Evolutionary conservation across 805 yeast genomes (phyloP), one percentile per base, ranked within the genome.

Genomic region (Schwanniomyces occidentalis): DNA sequence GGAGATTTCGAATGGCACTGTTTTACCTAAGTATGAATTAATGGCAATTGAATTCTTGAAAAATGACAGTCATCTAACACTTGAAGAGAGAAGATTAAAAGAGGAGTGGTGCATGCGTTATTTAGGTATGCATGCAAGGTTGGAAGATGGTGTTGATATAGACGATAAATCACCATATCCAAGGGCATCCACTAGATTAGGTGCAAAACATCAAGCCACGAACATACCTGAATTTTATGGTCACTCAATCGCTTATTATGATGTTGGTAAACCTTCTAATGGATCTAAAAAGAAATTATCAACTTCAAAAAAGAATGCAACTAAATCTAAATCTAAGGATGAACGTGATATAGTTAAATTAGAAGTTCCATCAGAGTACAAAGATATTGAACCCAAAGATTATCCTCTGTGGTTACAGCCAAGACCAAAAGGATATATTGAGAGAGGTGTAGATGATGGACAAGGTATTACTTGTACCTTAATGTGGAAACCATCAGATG

Each of bases 71-170:
- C 34, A 48, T 2, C 39, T 66, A 3, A 49, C 75, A 0, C 53
- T 74, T 13, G 61, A 66, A 24, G 62, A 76, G 38, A 56, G 86
- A 41, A 52, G 87, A 37, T 60, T 71, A 20, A 41, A 59, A n/a
- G 87, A 81, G 55, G 88, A 81, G 50, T 88, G 95, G 95, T 82
- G 81, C 2, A 83, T 80, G 63, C 60, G 95, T 44, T 88, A 84
- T 49, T 66, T 86, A 16, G 95, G 95, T 1, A 71, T 81, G 63
- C 85, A 85, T 54, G 76, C 87, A 1, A 68, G 75, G 28, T 56
- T 85, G 16, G 91, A 85, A 51, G 95, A 85, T 54, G 86, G 86
- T 1, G 69, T 85, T 27, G 93, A 87, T 53, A 49, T 76, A 5
- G 86, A 82, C 39, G 95, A 85, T 51, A 62, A 90, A 26, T 61